A percentile compares a stretch with the other conserved stretches of the same genome.
Evolutionary conservation across 1,284 basidiomycete species (phyloP).

Genomic region (Hemileia vastatrix): DNA sequence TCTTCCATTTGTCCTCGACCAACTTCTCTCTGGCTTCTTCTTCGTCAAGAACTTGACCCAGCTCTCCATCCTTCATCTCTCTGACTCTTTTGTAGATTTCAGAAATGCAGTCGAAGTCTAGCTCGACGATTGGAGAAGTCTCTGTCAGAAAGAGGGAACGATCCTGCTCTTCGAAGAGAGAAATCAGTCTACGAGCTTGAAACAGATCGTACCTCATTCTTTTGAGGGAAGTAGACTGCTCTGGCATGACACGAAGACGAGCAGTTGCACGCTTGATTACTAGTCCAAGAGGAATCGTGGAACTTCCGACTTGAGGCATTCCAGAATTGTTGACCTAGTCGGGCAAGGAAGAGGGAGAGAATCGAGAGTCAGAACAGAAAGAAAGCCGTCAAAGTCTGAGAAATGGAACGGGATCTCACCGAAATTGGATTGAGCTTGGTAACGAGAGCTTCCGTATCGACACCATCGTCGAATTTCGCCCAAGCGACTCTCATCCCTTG

Average conservation of each 20-base stretch:
- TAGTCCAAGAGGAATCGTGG: slow-evolving; percentile 33
- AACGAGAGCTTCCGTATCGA: slow-evolving; percentile 31
- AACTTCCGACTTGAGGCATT: slow-evolving; percentile 27
- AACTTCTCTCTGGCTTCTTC: background rate
- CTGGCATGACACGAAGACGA: slow-evolving; percentile 34
- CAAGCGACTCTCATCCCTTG: slow-evolving; percentile 35
- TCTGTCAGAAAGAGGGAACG: background rate
- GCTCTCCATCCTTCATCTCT: background rate
- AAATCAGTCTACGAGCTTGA: slow-evolving; percentile 32
- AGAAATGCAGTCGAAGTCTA: too few species aligned
- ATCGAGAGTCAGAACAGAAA: background rate
- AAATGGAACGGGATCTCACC: background rate
- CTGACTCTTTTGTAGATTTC: background rate
- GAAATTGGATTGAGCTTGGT: slow-evolving; percentile 25
- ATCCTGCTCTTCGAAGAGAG: slow-evolving; percentile 32
- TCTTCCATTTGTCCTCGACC: background rate
- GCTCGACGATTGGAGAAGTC: background rate
- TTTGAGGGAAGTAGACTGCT: slow-evolving; percentile 30
- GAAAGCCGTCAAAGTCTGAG: background rate
- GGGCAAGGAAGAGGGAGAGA: background rate
- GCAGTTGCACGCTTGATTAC: slow-evolving; percentile 33
- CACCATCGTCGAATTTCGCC: slow-evolving; percentile 34
- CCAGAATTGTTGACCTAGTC: slow-evolving; percentile 1
- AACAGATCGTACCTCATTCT: slow-evolving; percentile 32
- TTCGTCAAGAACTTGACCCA: background rate